Conservation (phyloP, 345 rosid species). For the Murraya paniculata region DNA sequence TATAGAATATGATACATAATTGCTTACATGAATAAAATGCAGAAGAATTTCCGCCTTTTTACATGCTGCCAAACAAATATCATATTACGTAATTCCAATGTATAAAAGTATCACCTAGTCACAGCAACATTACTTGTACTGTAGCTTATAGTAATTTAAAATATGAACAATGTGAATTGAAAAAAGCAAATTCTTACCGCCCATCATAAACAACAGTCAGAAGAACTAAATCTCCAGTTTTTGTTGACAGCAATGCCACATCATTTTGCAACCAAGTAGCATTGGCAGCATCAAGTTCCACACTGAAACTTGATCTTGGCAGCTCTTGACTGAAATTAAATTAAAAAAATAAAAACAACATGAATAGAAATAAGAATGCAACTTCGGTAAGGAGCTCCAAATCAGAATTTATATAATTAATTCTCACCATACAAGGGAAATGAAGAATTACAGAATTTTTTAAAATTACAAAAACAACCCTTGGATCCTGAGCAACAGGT, state of each 20-base stretch:
- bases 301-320: slow-evolving; percentile 77
- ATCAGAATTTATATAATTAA: background rate
- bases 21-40: background rate
- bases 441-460: background rate
- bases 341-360: slow-evolving; percentile 7
- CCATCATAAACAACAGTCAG: slow-evolving; percentile 93
- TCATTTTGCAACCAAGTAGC: slow-evolving; percentile 81
- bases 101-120: slow-evolving; percentile 8
- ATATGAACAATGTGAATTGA: background rate
- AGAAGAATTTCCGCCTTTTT: background rate
- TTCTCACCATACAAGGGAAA: background rate
- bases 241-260: slow-evolving; percentile 83
- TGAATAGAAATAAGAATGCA: background rate
- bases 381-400: background rate
- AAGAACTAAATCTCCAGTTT: slow-evolving; percentile 84
- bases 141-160: background rate
- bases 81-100: background rate
- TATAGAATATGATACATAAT: background rate
- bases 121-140: background rate
- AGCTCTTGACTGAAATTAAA: slow-evolving; percentile 74
- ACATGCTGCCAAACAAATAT: background rate
- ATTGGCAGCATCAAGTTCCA: slow-evolving; percentile 96
- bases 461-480: background rate
- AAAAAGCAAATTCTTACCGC: slow-evolving; percentile 43
- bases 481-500: background rate